Conservation (phyloP, 345 rosid genomes). For the Reutealis trisperma region DNA sequence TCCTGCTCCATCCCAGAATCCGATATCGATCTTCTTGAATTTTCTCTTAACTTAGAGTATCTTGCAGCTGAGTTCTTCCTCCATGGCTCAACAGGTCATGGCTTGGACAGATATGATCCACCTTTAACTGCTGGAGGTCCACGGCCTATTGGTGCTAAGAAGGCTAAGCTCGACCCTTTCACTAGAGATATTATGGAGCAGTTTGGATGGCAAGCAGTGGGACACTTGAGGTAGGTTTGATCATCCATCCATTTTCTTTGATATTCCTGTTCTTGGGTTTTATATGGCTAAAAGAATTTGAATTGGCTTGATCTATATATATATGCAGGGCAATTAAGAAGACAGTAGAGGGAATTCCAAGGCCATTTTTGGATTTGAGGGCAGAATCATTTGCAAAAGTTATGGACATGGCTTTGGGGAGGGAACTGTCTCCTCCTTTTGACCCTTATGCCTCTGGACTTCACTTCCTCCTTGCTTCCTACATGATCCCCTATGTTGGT, state of each 20-base stretch:
- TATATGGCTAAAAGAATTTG: neutral
- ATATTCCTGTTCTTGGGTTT: too few species aligned
- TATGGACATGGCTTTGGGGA: conserved; percentile 59
- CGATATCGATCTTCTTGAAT: conserved; percentile 60
- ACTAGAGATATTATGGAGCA: conserved; percentile 61
- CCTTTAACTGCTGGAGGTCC: conserved; percentile 68
- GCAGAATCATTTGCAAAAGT: conserved; percentile 50
- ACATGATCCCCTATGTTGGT: conserved; percentile 69
- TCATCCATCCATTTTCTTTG: neutral
- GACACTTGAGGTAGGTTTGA: conserved; percentile 58
- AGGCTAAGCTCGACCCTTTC: conserved; percentile 56
- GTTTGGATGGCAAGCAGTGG: conserved; percentile 86
- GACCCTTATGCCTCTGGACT: conserved; percentile 58
- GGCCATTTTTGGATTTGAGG: conserved; percentile 72
- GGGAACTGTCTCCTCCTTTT: conserved; percentile 53
- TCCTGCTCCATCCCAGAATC: conserved; percentile 22
- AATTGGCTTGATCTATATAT: too few species aligned
- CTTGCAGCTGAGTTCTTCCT: conserved; percentile 88
- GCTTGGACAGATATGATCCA: conserved; percentile 66
- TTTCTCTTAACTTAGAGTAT: conserved; percentile 79
- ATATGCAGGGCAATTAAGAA: conserved; percentile 59
- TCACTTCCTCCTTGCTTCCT: conserved; percentile 69
- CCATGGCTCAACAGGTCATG: conserved; percentile 62
- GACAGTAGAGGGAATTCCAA: conserved; percentile 44
- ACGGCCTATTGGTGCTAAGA: conserved; percentile 57